Evolutionary conservation across 495 filamentous ascomycete genomes (phyloP).

Genomic region (Pyrenopolyporus hunteri): DNA sequence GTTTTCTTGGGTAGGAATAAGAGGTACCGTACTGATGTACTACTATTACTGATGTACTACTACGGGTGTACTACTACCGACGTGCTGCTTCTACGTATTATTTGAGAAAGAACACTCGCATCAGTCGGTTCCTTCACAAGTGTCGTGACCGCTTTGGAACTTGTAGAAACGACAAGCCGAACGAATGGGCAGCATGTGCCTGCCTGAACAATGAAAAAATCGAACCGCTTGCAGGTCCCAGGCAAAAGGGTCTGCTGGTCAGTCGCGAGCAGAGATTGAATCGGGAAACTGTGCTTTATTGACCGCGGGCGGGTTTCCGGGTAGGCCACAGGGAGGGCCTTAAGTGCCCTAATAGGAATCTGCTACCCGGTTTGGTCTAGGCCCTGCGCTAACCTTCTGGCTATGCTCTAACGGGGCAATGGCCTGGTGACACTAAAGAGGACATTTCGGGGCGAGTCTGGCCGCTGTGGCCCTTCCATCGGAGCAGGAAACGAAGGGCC

Average conservation of each 20-base stretch:
- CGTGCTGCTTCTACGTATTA: background rate
- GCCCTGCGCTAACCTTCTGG: slow-evolving; percentile 7
- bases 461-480: slow-evolving; percentile 35
- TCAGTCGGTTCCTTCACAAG: background rate
- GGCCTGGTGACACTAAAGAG: slow-evolving; percentile 16
- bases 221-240: slow-evolving; percentile 34
- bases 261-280: slow-evolving; percentile 22
- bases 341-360: slow-evolving; percentile 42
- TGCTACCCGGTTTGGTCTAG: slow-evolving; percentile 33
- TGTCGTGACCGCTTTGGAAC: slow-evolving; percentile 26
- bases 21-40: too few species aligned
- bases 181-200: slow-evolving; percentile 34
- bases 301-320: slow-evolving; percentile 41
- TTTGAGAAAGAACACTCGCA: background rate
- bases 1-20: too few species aligned
- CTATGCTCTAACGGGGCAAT: slow-evolving; percentile 16
- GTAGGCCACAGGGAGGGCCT: slow-evolving; percentile 20
- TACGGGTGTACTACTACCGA: too few species aligned
- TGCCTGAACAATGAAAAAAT: slow-evolving; percentile 29
- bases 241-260: slow-evolving; percentile 38
- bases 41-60: too few species aligned
- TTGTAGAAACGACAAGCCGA: slow-evolving; percentile 15
- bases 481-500: slow-evolving; percentile 27
- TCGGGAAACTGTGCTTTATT: slow-evolving; percentile 41
- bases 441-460: slow-evolving; percentile 38